Base-by-base conservation (phyloP, 2,329 filamentous ascomycete genomes). In the Beauveria medogensis region DNA sequence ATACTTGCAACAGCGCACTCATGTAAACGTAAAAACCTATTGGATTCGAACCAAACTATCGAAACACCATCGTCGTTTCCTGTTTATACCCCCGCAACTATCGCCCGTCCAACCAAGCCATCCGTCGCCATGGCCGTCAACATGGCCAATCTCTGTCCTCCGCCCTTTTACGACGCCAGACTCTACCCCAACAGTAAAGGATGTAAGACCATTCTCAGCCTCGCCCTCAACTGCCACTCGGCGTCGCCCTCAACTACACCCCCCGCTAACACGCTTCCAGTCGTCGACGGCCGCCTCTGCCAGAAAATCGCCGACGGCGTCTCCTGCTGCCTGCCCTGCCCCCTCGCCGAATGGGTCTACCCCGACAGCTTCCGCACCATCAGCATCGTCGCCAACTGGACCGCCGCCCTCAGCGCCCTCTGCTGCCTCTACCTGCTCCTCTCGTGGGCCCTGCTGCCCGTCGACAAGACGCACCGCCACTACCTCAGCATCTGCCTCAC, bases 401-500 rank as follows among this genome's bases (percentile, higher is more conserved):
- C 97, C 61, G 91, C 90, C 64, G 85, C 96, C 18, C 84, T 81
- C 10, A 86, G 91, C 59, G 81, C 92, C 47, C 75, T 88, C 53
- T 85, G 89, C 67, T 88, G 89, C 63, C 69, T 86, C 18, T 93
- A 94, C 69, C 78, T 97, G 60, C 77, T 97, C 18, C 56, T 90
- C 6, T 95, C 91, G 6, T 97, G 92, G 80, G 77, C 85, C 3
- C 80, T 88, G 16, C 79, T 99, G 24, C 92, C 94, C 0, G 85
- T 91, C 26, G 91, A 96, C 68, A 93, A 91, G 77, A 97, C 94
- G 7, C 86, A 91, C 69, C 86, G 92, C 58, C 94, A 99, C 73
- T 97, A 97, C 70, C 79, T 99, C 43, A 97, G 90, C 70, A 88
- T 97, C 65, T 94, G 91, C 71, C 79, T 97, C 56, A 89, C 90